Percentiles rank a stretch among this genome's conserved stretches.
Conservation (phyloP, 495 filamentous ascomycete species). For the Terfezia boudieri region DNA sequence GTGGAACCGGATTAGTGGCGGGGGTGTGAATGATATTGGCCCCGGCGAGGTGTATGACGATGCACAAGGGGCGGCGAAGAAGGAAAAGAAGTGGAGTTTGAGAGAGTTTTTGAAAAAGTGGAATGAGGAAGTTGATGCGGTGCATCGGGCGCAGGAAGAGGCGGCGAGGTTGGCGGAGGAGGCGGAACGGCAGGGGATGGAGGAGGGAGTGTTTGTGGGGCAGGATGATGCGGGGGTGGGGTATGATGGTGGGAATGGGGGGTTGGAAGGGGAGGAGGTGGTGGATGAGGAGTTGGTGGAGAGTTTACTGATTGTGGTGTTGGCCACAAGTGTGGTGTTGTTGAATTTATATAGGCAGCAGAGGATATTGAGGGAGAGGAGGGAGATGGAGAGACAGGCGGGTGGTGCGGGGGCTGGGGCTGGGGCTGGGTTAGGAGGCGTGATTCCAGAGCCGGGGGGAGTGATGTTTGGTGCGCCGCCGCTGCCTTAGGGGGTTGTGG, state of each 20-base stretch:
- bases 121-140: constrained; percentile 16
- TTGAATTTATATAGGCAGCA: constrained; percentile 70
- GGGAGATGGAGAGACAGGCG: not conserved
- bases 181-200: constrained; percentile 7
- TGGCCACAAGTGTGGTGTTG: constrained; percentile 51
- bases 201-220: constrained; percentile 5
- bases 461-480: not conserved
- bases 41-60: constrained; percentile 25
- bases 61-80: not conserved
- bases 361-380: constrained; percentile 33
- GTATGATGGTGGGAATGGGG: constrained; percentile 48
- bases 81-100: constrained; percentile 1
- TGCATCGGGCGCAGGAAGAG: constrained; percentile 12
- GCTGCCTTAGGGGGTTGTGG: not conserved
- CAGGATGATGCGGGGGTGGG: constrained; percentile 18
- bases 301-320: constrained; percentile 55
- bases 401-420: not conserved
- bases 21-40: constrained; percentile 70
- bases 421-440: not conserved
- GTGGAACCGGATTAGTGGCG: constrained; percentile 84
- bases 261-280: constrained; percentile 27
- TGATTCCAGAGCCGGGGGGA: not conserved
- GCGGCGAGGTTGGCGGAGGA: constrained; percentile 25
- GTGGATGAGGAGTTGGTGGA: constrained; percentile 45
- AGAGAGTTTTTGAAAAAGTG: constrained; percentile 17